Evolutionary conservation across 2,329 filamentous ascomycete species (phyloP).

Genomic region (Ascocoryne sarcoides): DNA sequence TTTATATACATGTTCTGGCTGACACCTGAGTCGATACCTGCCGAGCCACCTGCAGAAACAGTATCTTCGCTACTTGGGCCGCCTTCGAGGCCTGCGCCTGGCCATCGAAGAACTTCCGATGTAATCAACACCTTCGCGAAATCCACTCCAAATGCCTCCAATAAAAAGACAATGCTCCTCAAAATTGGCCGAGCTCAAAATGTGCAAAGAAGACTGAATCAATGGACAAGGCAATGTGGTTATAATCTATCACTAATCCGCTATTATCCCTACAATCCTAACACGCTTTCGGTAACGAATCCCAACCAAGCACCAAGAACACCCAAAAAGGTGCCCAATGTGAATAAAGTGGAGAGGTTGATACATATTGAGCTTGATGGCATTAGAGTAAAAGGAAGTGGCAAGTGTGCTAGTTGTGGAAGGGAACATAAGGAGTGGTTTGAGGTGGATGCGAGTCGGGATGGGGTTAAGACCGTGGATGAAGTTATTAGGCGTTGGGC

Average conservation of each 20-base stretch:
- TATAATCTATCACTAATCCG: conserved; percentile 81
- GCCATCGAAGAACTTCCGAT: conserved; percentile 42
- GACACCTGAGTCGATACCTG: conserved; percentile 53
- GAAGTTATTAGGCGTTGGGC: conserved; percentile 79
- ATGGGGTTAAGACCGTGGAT: conserved; percentile 60
- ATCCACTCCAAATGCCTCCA: conserved; percentile 21
- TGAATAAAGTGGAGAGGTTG: conserved; percentile 78
- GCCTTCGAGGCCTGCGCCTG: conserved; percentile 31
- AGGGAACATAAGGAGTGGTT: conserved; percentile 93
- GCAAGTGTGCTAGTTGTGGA: conserved; percentile 67
- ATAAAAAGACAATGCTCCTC: conserved; percentile 53
- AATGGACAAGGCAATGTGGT: conserved; percentile 90
- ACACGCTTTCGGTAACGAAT: conserved; percentile 14
- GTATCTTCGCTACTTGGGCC: conserved; percentile 51
- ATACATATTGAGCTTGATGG: conserved; percentile 80
- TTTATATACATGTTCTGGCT: conserved; percentile 99
- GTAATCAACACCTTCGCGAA: conserved; percentile 43
- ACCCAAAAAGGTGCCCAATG: conserved; percentile 70
- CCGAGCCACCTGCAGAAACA: conserved; percentile 48
- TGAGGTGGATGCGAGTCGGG: conserved; percentile 66
- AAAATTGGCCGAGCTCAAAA: conserved; percentile 67
- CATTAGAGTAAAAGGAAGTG: conserved; percentile 43
- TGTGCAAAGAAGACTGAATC: conserved; percentile 80
- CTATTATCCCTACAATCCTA: conserved; percentile 71
- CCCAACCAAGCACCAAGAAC: conserved; percentile 25